Percentiles rank a stretch among this genome's conserved stretches.
Evolutionary conservation across 208 protist species (phyloP).

Genomic region (Angomonas deanei): DNA sequence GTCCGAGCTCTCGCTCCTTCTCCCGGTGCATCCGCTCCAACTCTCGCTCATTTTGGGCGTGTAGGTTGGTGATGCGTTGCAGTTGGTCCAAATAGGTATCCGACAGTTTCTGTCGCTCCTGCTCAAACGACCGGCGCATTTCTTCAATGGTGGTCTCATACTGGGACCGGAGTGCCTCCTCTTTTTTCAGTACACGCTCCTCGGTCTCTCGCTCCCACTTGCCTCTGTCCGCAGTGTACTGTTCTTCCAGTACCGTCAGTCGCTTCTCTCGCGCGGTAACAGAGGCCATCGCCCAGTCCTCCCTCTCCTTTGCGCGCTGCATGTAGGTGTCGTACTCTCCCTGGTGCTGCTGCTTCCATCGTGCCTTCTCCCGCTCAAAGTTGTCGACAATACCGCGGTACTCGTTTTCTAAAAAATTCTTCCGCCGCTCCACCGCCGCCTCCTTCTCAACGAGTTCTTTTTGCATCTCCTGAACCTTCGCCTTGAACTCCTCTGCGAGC

Average conservation of each 20-base stretch:
- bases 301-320: slow-evolving; percentile 32
- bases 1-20: slow-evolving; percentile 46
- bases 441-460: slow-evolving; percentile 31
- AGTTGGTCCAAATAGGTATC: slow-evolving; percentile 44
- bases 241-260: slow-evolving; percentile 38
- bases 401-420: slow-evolving; percentile 32
- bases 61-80: slow-evolving; percentile 52
- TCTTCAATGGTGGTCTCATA: slow-evolving; percentile 46
- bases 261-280: slow-evolving; percentile 48
- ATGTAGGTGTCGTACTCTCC: slow-evolving; percentile 18
- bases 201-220: slow-evolving; percentile 35
- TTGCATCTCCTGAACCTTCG: slow-evolving; percentile 20
- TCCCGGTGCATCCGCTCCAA: slow-evolving; percentile 65
- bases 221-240: slow-evolving; percentile 22
- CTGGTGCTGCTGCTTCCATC: slow-evolving; percentile 18
- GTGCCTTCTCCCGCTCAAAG: slow-evolving; percentile 44
- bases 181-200: slow-evolving; percentile 24
- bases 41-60: slow-evolving; percentile 48
- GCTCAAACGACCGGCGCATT: slow-evolving; percentile 24
- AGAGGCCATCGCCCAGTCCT: slow-evolving; percentile 37
- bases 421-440: slow-evolving; percentile 18
- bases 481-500: slow-evolving; percentile 29
- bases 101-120: slow-evolving; percentile 37
- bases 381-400: slow-evolving; percentile 17
- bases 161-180: slow-evolving; percentile 38